Evolutionary conservation across 169 alveolate genomes (phyloP).

Genomic region (Plasmodium falciparum): DNA sequence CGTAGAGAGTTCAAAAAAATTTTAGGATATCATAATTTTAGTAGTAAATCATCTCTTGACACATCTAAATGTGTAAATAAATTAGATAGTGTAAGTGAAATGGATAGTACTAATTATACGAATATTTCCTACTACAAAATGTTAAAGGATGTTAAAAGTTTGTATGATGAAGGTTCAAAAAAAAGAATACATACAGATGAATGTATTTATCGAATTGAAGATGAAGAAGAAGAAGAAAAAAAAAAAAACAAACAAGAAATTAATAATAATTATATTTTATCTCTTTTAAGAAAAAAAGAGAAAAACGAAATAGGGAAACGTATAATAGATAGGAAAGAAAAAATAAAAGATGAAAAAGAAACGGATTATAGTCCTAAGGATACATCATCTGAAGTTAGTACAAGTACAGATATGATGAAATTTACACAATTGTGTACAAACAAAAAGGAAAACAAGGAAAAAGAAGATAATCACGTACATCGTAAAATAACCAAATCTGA

Average conservation of each 20-base stretch:
- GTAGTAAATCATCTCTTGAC: not conserved
- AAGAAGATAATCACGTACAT: not conserved
- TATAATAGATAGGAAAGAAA: not conserved
- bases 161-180: not conserved
- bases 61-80: not conserved
- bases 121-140: constrained; percentile 2
- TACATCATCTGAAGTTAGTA: not conserved
- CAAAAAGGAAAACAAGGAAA: constrained; percentile 26
- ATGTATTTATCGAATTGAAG: not conserved
- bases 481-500: too few species aligned
- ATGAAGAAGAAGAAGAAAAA: not conserved
- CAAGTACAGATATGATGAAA: constrained; percentile 35
- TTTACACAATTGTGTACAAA: constrained; percentile 28
- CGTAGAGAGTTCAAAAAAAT: constrained; percentile 12
- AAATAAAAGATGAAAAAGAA: not conserved
- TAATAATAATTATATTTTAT: too few species aligned
- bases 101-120: constrained; percentile 1
- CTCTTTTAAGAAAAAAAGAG: not conserved
- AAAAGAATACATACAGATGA: not conserved
- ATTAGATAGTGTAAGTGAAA: constrained; percentile 6
- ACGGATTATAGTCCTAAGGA: not conserved
- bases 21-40: not conserved
- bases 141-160: constrained; percentile 1
- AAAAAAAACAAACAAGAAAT: constrained; percentile 2
- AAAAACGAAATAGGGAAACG: constrained; percentile 1